Evolutionary conservation across 2,329 filamentous ascomycete genomes (phyloP).

Genomic region (Drechslera avenae): DNA sequence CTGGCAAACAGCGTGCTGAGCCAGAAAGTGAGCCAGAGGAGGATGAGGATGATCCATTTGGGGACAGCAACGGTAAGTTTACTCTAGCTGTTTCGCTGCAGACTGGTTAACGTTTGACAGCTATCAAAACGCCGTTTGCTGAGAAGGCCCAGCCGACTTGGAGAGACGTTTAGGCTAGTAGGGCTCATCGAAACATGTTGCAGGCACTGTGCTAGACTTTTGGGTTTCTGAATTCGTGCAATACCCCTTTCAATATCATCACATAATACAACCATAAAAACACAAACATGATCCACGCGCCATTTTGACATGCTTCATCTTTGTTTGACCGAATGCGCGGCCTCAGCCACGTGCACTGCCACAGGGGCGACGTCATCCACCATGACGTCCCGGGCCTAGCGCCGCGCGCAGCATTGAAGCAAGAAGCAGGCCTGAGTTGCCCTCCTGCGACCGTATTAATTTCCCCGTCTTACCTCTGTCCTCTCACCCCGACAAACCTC

Average conservation of each 20-base stretch:
- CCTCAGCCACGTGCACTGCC: slow-evolving; percentile 22
- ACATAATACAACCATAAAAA: not conserved
- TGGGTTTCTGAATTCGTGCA: not conserved
- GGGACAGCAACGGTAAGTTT: slow-evolving; percentile 69
- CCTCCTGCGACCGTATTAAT: slow-evolving; percentile 17
- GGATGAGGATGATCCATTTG: slow-evolving; percentile 83
- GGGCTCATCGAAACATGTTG: not conserved
- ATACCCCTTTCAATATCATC: slow-evolving; percentile 6
- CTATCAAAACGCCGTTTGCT: slow-evolving; percentile 60
- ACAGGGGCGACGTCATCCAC: slow-evolving; percentile 32
- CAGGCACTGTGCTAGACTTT: slow-evolving; percentile 4
- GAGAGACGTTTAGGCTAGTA: slow-evolving; percentile 43
- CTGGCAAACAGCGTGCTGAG: slow-evolving; percentile 51
- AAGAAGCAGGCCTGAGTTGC: slow-evolving; percentile 14
- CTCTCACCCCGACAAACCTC: not conserved
- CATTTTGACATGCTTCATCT: not conserved
- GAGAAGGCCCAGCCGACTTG: slow-evolving; percentile 43
- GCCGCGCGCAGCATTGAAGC: slow-evolving; percentile 21
- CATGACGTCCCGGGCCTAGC: slow-evolving; percentile 21
- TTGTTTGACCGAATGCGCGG: not conserved
- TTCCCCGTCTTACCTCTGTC: slow-evolving; percentile 6
- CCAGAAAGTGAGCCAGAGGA: slow-evolving; percentile 62
- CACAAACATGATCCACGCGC: not conserved
- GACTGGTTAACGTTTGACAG: slow-evolving; percentile 24
- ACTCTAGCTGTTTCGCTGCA: fast-evolving